phyloP scores from a whole-genome alignment of 1,139 yeast species.

The Ogataea hybrid region DNA sequence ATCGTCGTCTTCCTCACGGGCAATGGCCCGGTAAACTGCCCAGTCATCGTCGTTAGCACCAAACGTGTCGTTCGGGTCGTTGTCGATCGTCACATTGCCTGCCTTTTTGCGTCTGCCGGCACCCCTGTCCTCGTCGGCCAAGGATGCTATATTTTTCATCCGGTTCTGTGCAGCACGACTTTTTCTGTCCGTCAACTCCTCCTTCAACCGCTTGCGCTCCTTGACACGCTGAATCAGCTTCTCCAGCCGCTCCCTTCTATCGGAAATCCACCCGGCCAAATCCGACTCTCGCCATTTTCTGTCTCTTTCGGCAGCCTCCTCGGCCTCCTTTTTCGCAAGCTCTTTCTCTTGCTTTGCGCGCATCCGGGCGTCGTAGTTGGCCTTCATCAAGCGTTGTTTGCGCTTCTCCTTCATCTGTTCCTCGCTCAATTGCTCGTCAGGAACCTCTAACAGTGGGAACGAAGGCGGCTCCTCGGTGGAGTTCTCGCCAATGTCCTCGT shows the following conservation, averaged over 20 bases:
- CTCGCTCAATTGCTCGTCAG: constrained; percentile 78
- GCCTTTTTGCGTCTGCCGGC: constrained; percentile 50
- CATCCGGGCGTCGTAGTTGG: constrained; percentile 84
- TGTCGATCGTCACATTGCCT: constrained; percentile 64
- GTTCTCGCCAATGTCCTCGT: constrained; percentile 60
- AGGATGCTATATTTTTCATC: constrained; percentile 86
- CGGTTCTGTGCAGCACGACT: constrained; percentile 90
- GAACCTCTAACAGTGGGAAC: constrained; percentile 79
- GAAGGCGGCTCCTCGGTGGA: constrained; percentile 53
- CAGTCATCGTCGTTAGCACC: constrained; percentile 97
- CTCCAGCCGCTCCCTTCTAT: constrained; percentile 62
- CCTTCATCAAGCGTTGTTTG: constrained; percentile 76
- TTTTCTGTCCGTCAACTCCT: constrained; percentile 82
- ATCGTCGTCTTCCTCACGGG: constrained; percentile 68
- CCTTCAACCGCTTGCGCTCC: constrained; percentile 68
- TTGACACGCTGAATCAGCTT: constrained; percentile 55
- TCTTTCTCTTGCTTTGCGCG: constrained; percentile 80
- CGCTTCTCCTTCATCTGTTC: constrained; percentile 87
- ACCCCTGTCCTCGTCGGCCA: constrained; percentile 65
- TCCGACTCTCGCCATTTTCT: constrained; percentile 76
- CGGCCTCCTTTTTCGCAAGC: constrained; percentile 49
- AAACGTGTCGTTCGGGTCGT: constrained; percentile 90
- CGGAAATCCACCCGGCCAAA: constrained; percentile 74
- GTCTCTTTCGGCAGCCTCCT: constrained; percentile 58
- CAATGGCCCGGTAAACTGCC: constrained; percentile 85